Evolutionary conservation across 1,284 basidiomycete species (phyloP), one percentile per base, ranked within the genome.

Genomic region (Sporisorium scitamineum): DNA sequence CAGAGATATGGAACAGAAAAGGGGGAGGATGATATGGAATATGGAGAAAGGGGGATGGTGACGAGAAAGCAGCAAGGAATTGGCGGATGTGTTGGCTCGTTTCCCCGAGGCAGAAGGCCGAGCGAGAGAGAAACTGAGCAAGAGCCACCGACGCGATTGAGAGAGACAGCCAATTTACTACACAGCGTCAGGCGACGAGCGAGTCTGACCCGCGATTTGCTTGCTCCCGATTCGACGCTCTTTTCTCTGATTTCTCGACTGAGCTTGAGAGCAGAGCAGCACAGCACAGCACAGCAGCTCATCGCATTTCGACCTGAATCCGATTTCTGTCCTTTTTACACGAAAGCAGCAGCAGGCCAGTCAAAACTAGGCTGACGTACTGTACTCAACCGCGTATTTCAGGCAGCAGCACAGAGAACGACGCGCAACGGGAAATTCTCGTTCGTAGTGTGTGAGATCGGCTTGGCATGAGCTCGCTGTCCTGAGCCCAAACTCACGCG

Each of bases 41-140:
- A n/a, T n/a, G n/a, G n/a, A n/a, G n/a, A n/a, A n/a, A n/a, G n/a
- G n/a, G n/a, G 18, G 39, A 42, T 42, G 39, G 39, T 10, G 39
- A 42, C 18, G 39, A 42, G 39, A 20, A 42, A 42, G 39, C 39
- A 42, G n/a, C n/a, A 42, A 42, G 39, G 39, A n/a, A 42, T 39
- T 39, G 37, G 37, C 37, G 37, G 37, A 39, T 39, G 37, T 18
- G 37, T 5, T 39, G 7, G 34, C n/a, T 39, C 16, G 16, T 4
- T n/a, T n/a, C 18, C 16, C 3, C n/a, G n/a, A n/a, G n/a, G n/a
- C n/a, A n/a, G n/a, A n/a, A n/a, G n/a, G n/a, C 37, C 18, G 37
- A 39, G 37, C 37, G 18, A 39, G 37, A 39, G 37, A 39, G 37
- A 18, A 18, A 39, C 37, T 39, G 37, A 39, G 37, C 37, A 2